A percentile compares a stretch with the other conserved stretches of the same genome.
phyloP scores from a whole-genome alignment of 192 early-diverging fungal genomes.

The Funneliformis geosporum region DNA sequence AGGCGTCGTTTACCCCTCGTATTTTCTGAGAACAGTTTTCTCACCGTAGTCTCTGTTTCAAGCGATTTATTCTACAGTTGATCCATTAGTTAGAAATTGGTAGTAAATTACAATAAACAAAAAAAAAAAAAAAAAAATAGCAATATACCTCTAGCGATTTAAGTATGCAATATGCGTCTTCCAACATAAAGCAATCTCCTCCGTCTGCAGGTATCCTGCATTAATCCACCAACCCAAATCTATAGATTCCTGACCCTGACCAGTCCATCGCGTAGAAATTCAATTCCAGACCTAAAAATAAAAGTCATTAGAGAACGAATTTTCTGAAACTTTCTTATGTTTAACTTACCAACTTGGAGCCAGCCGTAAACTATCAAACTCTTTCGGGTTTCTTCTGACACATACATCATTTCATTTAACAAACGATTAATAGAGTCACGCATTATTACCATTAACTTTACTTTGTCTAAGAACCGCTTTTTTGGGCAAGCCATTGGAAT shows the following conservation, averaged over 20 bases:
- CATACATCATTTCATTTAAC: constrained; percentile 19
- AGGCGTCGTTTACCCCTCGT: constrained; percentile 21
- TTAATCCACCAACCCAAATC: constrained; percentile 7
- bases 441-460: constrained; percentile 19
- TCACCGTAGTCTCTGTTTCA: not conserved
- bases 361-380: constrained; percentile 17
- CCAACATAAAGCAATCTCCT: not conserved
- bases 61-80: constrained; percentile 5
- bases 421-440: constrained; percentile 6
- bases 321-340: constrained; percentile 18
- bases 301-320: not conserved
- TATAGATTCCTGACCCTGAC: not conserved
- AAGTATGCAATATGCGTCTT: constrained; percentile 20
- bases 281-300: constrained; percentile 25
- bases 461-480: constrained; percentile 26
- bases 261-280: constrained; percentile 25
- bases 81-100: not conserved
- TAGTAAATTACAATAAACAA: not conserved
- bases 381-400: not conserved
- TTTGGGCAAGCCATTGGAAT: constrained; percentile 4
- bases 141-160: constrained; percentile 20
- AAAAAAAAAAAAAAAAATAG: not conserved
- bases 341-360: constrained; percentile 23
- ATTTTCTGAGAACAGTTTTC: constrained; percentile 27
- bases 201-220: too few relatives aligned